Conservation (phyloP, 2,329 filamentous ascomycete genomes). For the Cytospora chrysosperma region DNA sequence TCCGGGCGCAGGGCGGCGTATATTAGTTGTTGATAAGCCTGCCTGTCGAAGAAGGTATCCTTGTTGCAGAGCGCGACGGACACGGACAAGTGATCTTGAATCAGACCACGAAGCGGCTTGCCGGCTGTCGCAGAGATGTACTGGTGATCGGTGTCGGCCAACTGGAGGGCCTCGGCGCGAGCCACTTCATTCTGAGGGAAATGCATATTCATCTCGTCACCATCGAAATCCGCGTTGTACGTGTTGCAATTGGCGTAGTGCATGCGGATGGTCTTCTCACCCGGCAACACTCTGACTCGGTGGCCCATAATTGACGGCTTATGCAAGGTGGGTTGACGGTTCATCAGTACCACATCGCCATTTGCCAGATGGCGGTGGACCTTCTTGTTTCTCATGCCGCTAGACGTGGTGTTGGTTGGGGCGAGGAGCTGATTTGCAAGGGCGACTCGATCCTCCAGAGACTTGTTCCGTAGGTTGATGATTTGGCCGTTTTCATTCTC, state of each 20-base stretch:
- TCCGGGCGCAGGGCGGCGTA: slow-evolving; percentile 90
- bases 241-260: slow-evolving; percentile 99
- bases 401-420: slow-evolving; percentile 71
- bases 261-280: slow-evolving; percentile 98
- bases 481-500: slow-evolving; percentile 95
- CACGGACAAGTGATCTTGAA: slow-evolving; percentile 97
- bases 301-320: slow-evolving; percentile 99
- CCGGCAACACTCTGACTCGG: slow-evolving; percentile 83
- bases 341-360: slow-evolving; percentile 97
- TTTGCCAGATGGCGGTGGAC: slow-evolving; percentile 95
- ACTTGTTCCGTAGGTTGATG: slow-evolving; percentile 83
- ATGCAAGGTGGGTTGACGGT: slow-evolving; percentile 94
- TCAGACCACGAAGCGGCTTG: slow-evolving; percentile 89
- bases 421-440: slow-evolving; percentile 92
- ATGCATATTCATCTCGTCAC: slow-evolving; percentile 99
- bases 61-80: slow-evolving; percentile 86
- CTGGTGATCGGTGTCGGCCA: slow-evolving; percentile 96
- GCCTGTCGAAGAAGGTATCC: slow-evolving; percentile 85
- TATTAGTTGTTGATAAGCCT: slow-evolving; percentile 90
- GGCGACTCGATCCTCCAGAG: slow-evolving; percentile 80
- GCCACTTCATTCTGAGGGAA: slow-evolving; percentile 97
- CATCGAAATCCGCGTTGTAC: slow-evolving; percentile 99
- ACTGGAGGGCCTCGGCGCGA: slow-evolving; percentile 84
- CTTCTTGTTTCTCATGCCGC: slow-evolving; percentile 85
- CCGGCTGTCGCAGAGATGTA: slow-evolving; percentile 93